phyloP scores from a whole-genome alignment of 176 grass and related monocot genomes.

The Eremochloa ophiuroides region DNA sequence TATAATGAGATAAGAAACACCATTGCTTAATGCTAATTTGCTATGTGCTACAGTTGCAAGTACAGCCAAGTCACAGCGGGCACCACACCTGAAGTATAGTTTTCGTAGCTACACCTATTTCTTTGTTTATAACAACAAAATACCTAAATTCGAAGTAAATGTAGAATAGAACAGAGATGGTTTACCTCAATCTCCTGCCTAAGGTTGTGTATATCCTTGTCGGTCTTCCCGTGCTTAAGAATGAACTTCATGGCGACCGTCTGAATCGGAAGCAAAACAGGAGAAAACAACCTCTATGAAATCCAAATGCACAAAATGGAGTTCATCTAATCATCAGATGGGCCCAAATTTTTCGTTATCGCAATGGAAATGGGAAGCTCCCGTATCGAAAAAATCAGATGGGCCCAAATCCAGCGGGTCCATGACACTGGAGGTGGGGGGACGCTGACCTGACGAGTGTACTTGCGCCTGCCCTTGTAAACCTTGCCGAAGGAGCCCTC shows the following conservation, averaged over 20 bases:
- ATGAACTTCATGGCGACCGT: conserved; percentile 98
- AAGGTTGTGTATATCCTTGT: conserved; percentile 94
- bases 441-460: conserved; percentile 63
- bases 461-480: conserved; percentile 88
- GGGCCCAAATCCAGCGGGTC: background rate
- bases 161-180: background rate
- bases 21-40: background rate
- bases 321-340: background rate
- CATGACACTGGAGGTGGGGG: background rate
- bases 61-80: background rate
- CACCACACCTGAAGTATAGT: background rate
- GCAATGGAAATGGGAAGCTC: too few species aligned
- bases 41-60: background rate
- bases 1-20: background rate
- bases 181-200: conserved; percentile 89
- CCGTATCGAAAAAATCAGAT: too few species aligned
- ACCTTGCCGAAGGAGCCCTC: conserved; percentile 96
- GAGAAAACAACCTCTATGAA: background rate
- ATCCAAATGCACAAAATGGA: background rate
- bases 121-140: background rate
- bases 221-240: conserved; percentile 82
- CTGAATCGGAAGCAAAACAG: conserved; percentile 32
- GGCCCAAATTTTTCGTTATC: too few species aligned
- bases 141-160: background rate
- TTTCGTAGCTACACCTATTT: background rate